Conservation (phyloP, 352 stramenopile species). For the Phytophthora multivora region DNA sequence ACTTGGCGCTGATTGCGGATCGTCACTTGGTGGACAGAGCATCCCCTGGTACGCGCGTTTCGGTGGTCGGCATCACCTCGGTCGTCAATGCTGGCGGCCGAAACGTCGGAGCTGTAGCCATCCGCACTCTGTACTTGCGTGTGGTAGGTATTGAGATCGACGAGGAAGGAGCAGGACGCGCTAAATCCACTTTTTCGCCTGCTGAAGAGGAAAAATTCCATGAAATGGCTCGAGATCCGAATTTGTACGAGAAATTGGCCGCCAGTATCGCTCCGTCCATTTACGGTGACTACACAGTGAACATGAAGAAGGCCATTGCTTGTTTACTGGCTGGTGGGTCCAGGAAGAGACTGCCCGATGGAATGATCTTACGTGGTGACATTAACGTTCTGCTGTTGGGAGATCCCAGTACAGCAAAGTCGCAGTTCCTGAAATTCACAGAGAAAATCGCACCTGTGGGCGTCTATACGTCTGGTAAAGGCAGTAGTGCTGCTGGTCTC, state of each 20-base stretch:
- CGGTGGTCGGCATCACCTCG: slow-evolving; percentile 95
- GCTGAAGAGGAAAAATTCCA: slow-evolving; percentile 98
- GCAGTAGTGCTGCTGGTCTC: slow-evolving; percentile 96
- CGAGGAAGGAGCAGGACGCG: slow-evolving; percentile 90
- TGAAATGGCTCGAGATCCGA: slow-evolving; percentile 85
- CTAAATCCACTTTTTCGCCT: slow-evolving; percentile 93
- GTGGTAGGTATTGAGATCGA: slow-evolving; percentile 97
- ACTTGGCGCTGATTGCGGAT: slow-evolving; percentile 95
- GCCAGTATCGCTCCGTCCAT: slow-evolving; percentile 94
- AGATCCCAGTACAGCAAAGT: slow-evolving; percentile 98
- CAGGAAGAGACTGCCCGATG: slow-evolving; percentile 94
- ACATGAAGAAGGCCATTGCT: slow-evolving; percentile 97
- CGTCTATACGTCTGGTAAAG: slow-evolving; percentile 99
- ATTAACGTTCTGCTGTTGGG: slow-evolving; percentile 99
- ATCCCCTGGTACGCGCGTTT: slow-evolving; percentile 95
- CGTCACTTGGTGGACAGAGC: slow-evolving; percentile 95
- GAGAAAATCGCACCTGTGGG: slow-evolving; percentile 96
- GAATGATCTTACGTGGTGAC: slow-evolving; percentile 96
- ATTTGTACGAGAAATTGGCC: slow-evolving; percentile 95
- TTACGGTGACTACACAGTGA: slow-evolving; percentile 95
- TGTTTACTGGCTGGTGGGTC: slow-evolving; percentile 96
- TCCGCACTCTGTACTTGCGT: slow-evolving; percentile 94
- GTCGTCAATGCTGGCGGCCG: slow-evolving; percentile 89
- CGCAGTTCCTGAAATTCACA: slow-evolving; percentile 98
- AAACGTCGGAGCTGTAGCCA: slow-evolving; percentile 81